A percentile compares a stretch with the other conserved stretches of the same genome.
phyloP scores from a whole-genome alignment of 495 filamentous ascomycete species.

The Hypomontagnella submonticulosa region DNA sequence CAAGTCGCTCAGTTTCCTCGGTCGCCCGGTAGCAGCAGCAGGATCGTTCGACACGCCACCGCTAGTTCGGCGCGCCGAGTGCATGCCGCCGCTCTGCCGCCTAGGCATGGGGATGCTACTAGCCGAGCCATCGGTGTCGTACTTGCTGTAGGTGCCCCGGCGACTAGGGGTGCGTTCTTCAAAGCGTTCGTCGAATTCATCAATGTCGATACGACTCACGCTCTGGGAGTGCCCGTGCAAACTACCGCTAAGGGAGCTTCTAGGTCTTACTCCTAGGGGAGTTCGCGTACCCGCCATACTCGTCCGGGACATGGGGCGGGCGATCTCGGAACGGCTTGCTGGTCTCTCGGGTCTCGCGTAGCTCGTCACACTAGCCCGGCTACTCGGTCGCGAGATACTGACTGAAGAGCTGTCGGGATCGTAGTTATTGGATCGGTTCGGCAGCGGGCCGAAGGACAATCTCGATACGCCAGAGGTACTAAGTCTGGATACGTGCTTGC shows the following conservation, averaged over 20 bases:
- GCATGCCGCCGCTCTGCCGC: conserved; percentile 63
- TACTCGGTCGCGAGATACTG: conserved; percentile 66
- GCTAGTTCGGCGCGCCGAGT: conserved; percentile 56
- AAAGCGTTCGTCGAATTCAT: conserved; percentile 57
- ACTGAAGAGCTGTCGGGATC: conserved; percentile 53
- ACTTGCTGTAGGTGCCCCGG: conserved; percentile 62
- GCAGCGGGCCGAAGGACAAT: conserved; percentile 64
- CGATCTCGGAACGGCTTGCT: conserved; percentile 60
- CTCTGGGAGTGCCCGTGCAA: conserved; percentile 63
- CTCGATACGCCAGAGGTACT: conserved; percentile 65
- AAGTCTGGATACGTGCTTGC: conserved; percentile 62
- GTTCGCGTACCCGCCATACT: conserved; percentile 70
- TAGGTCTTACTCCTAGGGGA: conserved; percentile 66
- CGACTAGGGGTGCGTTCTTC: conserved; percentile 62
- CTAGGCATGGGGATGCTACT: conserved; percentile 63
- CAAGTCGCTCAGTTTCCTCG: conserved; percentile 56
- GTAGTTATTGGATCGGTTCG: conserved; percentile 51
- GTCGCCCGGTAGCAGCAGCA: conserved; percentile 15
- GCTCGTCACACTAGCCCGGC: conserved; percentile 67
- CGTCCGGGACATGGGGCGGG: conserved; percentile 72
- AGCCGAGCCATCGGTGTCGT: conserved; percentile 59
- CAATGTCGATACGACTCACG: conserved; percentile 53
- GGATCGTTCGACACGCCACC: conserved; percentile 55
- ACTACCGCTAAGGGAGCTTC: conserved; percentile 67
- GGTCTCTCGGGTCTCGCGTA: conserved; percentile 63